Percentiles rank a stretch among this genome's conserved stretches.
Evolutionary conservation across 1,139 yeast species (phyloP).

Genomic region (Pichia sp.): DNA sequence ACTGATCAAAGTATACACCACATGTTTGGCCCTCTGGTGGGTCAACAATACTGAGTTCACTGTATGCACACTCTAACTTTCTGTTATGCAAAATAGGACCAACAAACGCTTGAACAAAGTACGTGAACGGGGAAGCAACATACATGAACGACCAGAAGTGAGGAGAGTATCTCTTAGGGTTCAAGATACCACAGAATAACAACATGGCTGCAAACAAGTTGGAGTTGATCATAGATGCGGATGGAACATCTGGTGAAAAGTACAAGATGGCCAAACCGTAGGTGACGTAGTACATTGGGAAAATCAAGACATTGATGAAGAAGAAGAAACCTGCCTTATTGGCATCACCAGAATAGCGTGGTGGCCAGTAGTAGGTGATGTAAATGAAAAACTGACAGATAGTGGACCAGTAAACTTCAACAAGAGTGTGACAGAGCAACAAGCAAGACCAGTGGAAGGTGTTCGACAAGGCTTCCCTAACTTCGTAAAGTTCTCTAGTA

Average conservation of each 20-base stretch:
- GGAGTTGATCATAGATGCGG: constrained; percentile 50
- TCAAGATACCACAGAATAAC: constrained; percentile 55
- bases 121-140: constrained; percentile 61
- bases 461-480: constrained; percentile 55
- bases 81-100: constrained; percentile 47
- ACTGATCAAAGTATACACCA: constrained; percentile 37
- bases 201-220: constrained; percentile 46
- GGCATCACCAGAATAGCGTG: constrained; percentile 37
- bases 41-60: constrained; percentile 42
- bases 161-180: constrained; percentile 46
- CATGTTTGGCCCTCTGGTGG: constrained; percentile 56
- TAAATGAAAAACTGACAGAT: constrained; percentile 46
- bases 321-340: constrained; percentile 46
- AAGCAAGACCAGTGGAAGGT: constrained; percentile 59
- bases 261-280: constrained; percentile 47
- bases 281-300: constrained; percentile 46
- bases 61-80: constrained; percentile 41
- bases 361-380: constrained; percentile 49
- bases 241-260: constrained; percentile 52
- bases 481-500: constrained; percentile 50
- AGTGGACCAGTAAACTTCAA: constrained; percentile 50
- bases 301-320: constrained; percentile 43
- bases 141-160: constrained; percentile 49
- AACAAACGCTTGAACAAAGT: constrained; percentile 47
- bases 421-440: constrained; percentile 41